Evolutionary conservation across 257 asterid genomes (phyloP).

Genomic region (Linderniella brevidens): DNA sequence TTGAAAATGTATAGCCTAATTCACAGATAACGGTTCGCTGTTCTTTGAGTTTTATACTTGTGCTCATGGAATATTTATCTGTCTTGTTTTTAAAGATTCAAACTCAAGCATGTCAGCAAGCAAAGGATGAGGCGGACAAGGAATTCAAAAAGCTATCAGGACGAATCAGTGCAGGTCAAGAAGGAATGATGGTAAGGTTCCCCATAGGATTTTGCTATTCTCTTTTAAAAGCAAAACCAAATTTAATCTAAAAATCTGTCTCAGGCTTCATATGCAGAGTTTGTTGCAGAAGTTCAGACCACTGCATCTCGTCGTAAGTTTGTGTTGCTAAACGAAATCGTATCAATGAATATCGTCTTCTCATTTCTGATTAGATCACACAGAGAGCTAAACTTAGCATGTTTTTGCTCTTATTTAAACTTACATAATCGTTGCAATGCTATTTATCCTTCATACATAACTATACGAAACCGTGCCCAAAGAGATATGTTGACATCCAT

Average conservation of each 20-base stretch:
- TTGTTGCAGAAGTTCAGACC: conserved; percentile 53
- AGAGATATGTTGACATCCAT: neutral
- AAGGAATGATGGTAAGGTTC: conserved; percentile 62
- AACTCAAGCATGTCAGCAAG: conserved; percentile 60
- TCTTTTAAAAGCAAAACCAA: conserved; percentile 4
- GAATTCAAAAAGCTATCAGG: conserved; percentile 53
- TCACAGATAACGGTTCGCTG: neutral
- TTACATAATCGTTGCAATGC: conserved; percentile 1
- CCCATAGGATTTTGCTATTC: neutral
- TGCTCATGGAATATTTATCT: neutral
- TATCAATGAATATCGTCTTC: conserved; percentile 1
- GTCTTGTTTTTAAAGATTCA: conserved; percentile 40
- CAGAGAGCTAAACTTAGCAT: too few species aligned
- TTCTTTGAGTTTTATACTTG: neutral
- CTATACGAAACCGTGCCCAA: too few species aligned
- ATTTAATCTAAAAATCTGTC: conserved; percentile 2
- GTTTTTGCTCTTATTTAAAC: too few species aligned
- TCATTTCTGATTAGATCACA: too few species aligned
- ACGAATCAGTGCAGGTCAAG: conserved; percentile 53
- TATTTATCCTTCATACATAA: too few species aligned
- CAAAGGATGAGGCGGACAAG: conserved; percentile 64
- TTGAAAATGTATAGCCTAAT: neutral
- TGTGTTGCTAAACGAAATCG: neutral
- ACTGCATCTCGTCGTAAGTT: conserved; percentile 66
- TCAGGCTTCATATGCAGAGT: conserved; percentile 68